phyloP scores from a whole-genome alignment of 768 basidiomycete genomes.

The Sarcomyxa edulis region DNA sequence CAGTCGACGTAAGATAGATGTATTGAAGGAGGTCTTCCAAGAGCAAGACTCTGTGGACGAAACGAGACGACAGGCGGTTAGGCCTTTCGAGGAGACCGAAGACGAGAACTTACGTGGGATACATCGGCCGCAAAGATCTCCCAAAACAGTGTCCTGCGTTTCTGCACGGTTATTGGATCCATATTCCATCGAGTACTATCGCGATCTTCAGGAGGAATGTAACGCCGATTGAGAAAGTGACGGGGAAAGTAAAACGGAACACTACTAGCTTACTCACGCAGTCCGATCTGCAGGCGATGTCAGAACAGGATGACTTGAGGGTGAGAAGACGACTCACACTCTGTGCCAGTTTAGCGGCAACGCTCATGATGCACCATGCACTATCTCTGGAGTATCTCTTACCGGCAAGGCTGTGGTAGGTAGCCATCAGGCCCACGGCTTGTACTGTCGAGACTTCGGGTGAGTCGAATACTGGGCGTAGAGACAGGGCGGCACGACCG shows the following conservation, averaged over 20 bases:
- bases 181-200: constrained; percentile 36
- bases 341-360: constrained; percentile 57
- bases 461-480: constrained; percentile 46
- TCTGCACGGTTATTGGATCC: constrained; percentile 30
- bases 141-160: constrained; percentile 32
- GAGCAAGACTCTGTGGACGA: constrained; percentile 24
- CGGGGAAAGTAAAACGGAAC: background rate
- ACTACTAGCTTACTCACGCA: background rate
- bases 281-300: background rate
- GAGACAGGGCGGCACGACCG: constrained; percentile 48
- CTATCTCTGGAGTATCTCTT: constrained; percentile 45
- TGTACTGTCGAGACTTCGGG: constrained; percentile 54
- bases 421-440: constrained; percentile 51
- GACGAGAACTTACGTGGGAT: constrained; percentile 22
- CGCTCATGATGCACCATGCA: constrained; percentile 48
- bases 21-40: constrained; percentile 35
- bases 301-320: no score
- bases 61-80: background rate
- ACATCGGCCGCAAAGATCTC: constrained; percentile 33
- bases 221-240: background rate
- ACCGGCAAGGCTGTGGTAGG: constrained; percentile 50
- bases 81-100: constrained; percentile 1
- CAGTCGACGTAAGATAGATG: constrained; percentile 34
- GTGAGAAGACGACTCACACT: constrained; percentile 30
- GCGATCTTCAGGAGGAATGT: constrained; percentile 22